These are phyloP conservation scores for Zygoascus bituminiphila DNA, from an alignment of 805 yeast species.

Conservation along the genomic window DNA sequence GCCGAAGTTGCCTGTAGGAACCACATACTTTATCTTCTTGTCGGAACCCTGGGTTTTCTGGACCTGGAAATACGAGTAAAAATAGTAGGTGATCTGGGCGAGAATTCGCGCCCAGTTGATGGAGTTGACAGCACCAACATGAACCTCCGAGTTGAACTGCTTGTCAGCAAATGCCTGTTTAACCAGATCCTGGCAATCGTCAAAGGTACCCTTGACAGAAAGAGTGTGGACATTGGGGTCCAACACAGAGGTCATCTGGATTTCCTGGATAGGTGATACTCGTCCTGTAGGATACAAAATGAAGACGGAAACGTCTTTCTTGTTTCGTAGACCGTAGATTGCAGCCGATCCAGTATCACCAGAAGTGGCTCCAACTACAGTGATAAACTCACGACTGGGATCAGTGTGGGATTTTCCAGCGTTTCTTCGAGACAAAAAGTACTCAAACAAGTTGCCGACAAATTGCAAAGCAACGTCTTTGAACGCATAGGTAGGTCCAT, in stretches of 20 bases:
- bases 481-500: constrained; percentile 98
- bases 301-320: constrained; percentile 95
- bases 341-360: constrained; percentile 99
- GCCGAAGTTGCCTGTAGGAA: constrained; percentile 98
- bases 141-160: constrained; percentile 81
- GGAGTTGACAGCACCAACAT: constrained; percentile 95
- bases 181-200: constrained; percentile 96
- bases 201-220: constrained; percentile 93
- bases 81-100: constrained; percentile 96
- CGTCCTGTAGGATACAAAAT: constrained; percentile 95
- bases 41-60: constrained; percentile 21
- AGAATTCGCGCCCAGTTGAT: constrained; percentile 98
- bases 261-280: constrained; percentile 95
- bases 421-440: constrained; percentile 73
- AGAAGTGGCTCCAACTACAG: constrained; percentile 98
- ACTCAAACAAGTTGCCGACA: constrained; percentile 94
- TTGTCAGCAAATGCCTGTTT: constrained; percentile 86
- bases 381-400: constrained; percentile 64
- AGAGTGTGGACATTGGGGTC: constrained; percentile 91
- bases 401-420: constrained; percentile 36
- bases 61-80: constrained; percentile 79
- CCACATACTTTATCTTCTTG: constrained; percentile 62
- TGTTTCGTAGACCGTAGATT: constrained; percentile 93
- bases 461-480: constrained; percentile 98
- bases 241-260: constrained; percentile 94